Evolutionary conservation across 164 flowering plant genomes (phyloP).

Genomic region (Berberis vulgaris): DNA sequence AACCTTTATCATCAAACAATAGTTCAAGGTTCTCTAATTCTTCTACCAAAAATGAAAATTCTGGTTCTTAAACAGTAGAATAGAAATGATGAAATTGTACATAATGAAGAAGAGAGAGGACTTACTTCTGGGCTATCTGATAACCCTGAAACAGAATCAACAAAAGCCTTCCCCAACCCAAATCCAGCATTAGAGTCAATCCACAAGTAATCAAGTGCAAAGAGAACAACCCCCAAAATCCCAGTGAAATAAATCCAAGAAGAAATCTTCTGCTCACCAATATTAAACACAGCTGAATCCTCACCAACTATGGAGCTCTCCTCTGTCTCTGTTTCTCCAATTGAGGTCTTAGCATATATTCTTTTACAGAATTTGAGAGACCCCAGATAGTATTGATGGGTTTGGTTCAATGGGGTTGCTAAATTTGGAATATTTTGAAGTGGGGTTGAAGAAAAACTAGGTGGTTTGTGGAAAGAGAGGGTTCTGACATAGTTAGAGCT

Average conservation of each 20-base stretch:
- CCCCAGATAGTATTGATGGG: neutral
- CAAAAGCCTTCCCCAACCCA: constrained; percentile 42
- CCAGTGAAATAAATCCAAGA: constrained; percentile 79
- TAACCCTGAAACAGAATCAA: constrained; percentile 45
- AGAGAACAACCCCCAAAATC: constrained; percentile 65
- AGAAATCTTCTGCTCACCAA: constrained; percentile 55
- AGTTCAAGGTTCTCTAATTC: too few species aligned
- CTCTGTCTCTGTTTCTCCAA: constrained; percentile 19
- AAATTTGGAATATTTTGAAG: neutral
- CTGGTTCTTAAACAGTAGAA: too few species aligned
- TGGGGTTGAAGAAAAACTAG: too few species aligned
- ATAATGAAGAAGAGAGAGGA: neutral
- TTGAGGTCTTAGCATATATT: constrained; percentile 16
- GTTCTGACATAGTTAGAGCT: neutral
- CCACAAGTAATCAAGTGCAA: constrained; percentile 63
- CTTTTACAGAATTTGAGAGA: constrained; percentile 4
- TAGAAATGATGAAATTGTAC: neutral
- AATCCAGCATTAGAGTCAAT: constrained; percentile 68
- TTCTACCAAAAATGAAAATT: too few species aligned
- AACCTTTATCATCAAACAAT: too few species aligned
- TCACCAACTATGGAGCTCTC: constrained; percentile 31
- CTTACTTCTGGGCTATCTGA: constrained; percentile 78
- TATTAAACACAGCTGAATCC: constrained; percentile 70
- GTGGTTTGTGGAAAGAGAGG: constrained; percentile 3
- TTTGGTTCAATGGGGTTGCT: neutral